Conservation (phyloP, 2,329 filamentous ascomycete genomes). For the Fulvia fulva region DNA sequence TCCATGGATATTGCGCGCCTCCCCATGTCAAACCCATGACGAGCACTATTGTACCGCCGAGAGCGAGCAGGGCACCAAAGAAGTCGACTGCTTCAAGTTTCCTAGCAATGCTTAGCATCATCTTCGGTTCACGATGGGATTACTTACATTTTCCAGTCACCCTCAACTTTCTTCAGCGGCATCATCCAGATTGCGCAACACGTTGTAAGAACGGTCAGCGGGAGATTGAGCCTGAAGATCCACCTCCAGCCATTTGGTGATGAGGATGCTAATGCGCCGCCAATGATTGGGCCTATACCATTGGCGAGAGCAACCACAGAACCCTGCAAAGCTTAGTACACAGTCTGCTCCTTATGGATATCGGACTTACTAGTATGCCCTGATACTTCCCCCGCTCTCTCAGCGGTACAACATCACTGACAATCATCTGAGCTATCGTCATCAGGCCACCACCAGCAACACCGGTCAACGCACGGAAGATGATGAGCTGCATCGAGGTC, state of each 20-base stretch:
- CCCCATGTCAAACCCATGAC: constrained; percentile 54
- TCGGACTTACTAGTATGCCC: constrained; percentile 18
- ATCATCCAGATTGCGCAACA: constrained; percentile 52
- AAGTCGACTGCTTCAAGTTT: constrained; percentile 51
- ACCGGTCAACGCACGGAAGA: constrained; percentile 55
- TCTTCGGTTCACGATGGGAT: constrained; percentile 32
- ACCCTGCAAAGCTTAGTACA: constrained; percentile 1
- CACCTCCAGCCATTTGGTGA: constrained; percentile 22
- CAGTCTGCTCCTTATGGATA: too few relatives aligned
- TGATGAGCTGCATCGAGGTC: constrained; percentile 43
- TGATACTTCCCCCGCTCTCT: constrained; percentile 27
- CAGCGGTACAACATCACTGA: constrained; percentile 29
- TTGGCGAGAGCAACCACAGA: constrained; percentile 35
- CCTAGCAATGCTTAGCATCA: constrained; percentile 45
- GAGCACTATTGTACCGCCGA: constrained; percentile 51
- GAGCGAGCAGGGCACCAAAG: constrained; percentile 51
- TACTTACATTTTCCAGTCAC: constrained; percentile 44
- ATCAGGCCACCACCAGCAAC: constrained; percentile 44
- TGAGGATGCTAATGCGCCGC: constrained; percentile 39
- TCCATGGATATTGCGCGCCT: constrained; percentile 51
- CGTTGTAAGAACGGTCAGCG: constrained; percentile 48
- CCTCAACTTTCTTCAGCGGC: constrained; percentile 53
- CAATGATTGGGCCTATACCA: constrained; percentile 40
- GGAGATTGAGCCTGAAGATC: constrained; percentile 42
- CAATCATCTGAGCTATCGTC: constrained; percentile 30